Base-by-base conservation (phyloP, 495 filamentous ascomycete genomes). In the Aspergillus hancockii region DNA sequence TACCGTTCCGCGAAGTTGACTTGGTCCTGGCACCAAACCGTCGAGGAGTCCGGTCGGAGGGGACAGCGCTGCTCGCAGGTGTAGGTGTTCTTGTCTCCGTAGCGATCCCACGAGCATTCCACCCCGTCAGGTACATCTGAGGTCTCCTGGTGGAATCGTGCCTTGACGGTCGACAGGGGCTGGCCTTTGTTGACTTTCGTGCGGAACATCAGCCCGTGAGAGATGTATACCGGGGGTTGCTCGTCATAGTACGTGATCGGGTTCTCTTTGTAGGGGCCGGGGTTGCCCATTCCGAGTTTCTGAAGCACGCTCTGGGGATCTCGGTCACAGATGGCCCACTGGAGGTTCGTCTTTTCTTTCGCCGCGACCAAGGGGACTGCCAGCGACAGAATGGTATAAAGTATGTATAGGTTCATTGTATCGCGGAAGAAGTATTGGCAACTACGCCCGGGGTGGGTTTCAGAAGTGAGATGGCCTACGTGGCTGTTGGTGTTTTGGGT, bases 231-330 rank as follows among this genome's bases (percentile, higher is more conserved):
- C 5, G 55, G 55, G 19, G 55, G 55, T 14, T 52, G 28, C 9
- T 10, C 21, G 46, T 58, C 55, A 22, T 51, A 58, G 55, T 58
- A 58, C 10, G 45, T 52, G 41, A 58, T 58, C 4, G 55, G 55
- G 28, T 52, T 52, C 16, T 51, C 30, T 23, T 52, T 51, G 5
- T 58, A 36, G 8, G 55, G 55, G n/a, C 8, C 8, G 19, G 7
- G 21, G 12, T 6, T 22, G 13, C n/a, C 55, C 1, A 23, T 3
- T 1, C 45, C 55, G 5, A 58, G 25, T 31, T 52, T 51, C 16
- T 36, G 46, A 23, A 58, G 55, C 13, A 58, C 55, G 3, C 4
- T 12, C 30, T 51, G 46, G 5, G 55, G 55, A 46, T 21, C 41
- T 13, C 14, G 5, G n/a, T 58, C 43, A 25, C 55, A 58, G 16